These are phyloP conservation scores for Emergomyces africanus DNA, from an alignment of 2,329 filamentous ascomycete genomes.

Conservation along the genomic window DNA sequence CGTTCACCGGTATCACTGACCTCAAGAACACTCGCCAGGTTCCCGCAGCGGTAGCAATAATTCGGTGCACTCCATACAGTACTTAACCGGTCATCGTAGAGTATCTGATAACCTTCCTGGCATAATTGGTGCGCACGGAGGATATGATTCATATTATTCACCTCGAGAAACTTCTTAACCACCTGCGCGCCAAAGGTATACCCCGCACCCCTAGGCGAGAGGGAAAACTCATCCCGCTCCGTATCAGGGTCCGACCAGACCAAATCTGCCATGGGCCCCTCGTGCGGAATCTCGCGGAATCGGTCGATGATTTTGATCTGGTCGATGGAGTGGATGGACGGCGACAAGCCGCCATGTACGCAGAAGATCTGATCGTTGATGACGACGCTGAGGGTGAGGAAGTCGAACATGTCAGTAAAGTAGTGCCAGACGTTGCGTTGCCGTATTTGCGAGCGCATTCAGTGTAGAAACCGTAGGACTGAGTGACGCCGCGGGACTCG, in stretches of 20 bases:
- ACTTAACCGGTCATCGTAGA: constrained; percentile 87
- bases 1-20: constrained; percentile 86
- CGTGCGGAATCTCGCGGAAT: constrained; percentile 95
- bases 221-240: constrained; percentile 93
- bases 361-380: constrained; percentile 99
- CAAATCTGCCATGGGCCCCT: constrained; percentile 97
- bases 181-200: constrained; percentile 98
- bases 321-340: constrained; percentile 93
- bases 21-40: constrained; percentile 93
- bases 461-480: constrained; percentile 98
- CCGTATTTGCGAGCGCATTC: constrained; percentile 97
- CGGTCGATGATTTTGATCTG: constrained; percentile 99
- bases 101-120: constrained; percentile 92
- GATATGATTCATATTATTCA: constrained; percentile 97
- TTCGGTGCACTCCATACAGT: constrained; percentile 98
- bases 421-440: constrained; percentile 99
- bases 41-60: constrained; percentile 90
- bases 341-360: constrained; percentile 83
- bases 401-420: constrained; percentile 99
- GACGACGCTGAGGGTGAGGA: constrained; percentile 87
- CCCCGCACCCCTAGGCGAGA: constrained; percentile 83
- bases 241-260: constrained; percentile 98
- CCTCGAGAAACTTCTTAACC: constrained; percentile 93
- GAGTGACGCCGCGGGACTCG: constrained; percentile 92
- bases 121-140: constrained; percentile 96